These are phyloP conservation scores for Neofusicoccum ribis DNA, from an alignment of 2,329 filamentous ascomycete genomes.

Conservation along the genomic window DNA sequence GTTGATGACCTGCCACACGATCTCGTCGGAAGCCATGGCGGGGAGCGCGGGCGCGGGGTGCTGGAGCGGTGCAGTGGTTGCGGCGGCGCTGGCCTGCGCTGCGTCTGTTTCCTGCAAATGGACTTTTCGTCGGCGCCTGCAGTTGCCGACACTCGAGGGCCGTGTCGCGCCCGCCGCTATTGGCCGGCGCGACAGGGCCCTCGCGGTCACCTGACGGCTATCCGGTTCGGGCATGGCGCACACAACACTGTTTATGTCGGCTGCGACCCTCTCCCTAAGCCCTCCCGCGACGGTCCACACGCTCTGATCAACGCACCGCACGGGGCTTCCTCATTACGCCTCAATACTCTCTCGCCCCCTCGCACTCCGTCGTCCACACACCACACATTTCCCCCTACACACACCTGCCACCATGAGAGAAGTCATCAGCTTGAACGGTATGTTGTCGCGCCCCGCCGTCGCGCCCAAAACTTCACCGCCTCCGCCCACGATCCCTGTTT, in stretches of 20 bases:
- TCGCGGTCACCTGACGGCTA: neutral
- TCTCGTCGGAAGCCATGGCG: conserved; percentile 71
- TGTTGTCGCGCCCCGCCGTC: conserved; percentile 42
- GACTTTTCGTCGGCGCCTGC: conserved; percentile 12
- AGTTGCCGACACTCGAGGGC: neutral
- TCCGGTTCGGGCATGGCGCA: neutral
- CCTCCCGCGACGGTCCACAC: conserved; percentile 15
- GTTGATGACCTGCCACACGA: conserved; percentile 96
- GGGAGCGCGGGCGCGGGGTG: neutral
- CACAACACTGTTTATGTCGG: conserved; percentile 15
- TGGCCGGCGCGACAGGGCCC: neutral
- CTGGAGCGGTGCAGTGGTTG: neutral
- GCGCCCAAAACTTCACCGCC: conserved; percentile 45
- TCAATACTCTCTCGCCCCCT: conserved; percentile 17
- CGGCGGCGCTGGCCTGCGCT: neutral
- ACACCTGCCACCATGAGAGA: conserved; percentile 72
- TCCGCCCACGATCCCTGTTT: conserved; percentile 31
- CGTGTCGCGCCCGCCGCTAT: neutral
- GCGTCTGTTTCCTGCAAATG: neutral
- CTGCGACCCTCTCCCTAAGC: conserved; percentile 12
- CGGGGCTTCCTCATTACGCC: conserved; percentile 19
- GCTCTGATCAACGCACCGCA: conserved; percentile 18
- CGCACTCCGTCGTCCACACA: neutral
- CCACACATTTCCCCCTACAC: neutral
- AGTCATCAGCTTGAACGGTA: conserved; percentile 99